phyloP scores from a whole-genome alignment of 306 rosid species.

The Casuarina cunninghamiana region DNA sequence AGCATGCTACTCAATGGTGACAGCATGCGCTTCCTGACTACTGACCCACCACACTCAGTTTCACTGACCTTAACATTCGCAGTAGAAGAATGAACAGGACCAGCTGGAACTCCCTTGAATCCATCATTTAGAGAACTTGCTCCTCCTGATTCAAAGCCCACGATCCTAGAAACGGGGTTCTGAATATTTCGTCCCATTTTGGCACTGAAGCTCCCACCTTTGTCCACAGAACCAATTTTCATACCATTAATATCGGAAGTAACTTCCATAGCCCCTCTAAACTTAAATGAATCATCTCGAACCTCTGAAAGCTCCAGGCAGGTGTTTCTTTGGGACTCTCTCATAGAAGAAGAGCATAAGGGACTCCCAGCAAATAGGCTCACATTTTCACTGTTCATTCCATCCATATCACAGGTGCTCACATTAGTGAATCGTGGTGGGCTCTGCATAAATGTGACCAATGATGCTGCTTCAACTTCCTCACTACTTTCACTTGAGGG shows the following conservation, averaged over 20 bases:
- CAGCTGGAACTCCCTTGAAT: conserved; percentile 30
- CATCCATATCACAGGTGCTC: conserved; percentile 52
- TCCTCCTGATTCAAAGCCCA: conserved; percentile 74
- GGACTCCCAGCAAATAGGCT: conserved; percentile 39
- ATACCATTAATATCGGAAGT: conserved; percentile 63
- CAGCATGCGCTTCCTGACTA: conserved; percentile 74
- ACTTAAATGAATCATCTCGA: conserved; percentile 36
- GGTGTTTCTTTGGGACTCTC: conserved; percentile 50
- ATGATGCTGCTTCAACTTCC: conserved; percentile 42
- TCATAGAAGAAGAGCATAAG: conserved; percentile 57
- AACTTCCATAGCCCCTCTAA: conserved; percentile 58
- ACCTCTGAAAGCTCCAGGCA: conserved; percentile 49
- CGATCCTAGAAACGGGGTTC: conserved; percentile 82
- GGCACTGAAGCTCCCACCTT: conserved; percentile 33
- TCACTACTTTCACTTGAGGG: conserved; percentile 57
- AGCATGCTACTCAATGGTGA: conserved; percentile 87
- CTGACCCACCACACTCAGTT: conserved; percentile 50
- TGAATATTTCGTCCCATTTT: conserved; percentile 51
- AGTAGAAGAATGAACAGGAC: conserved; percentile 38
- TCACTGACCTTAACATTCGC: conserved; percentile 38
- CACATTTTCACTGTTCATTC: conserved; percentile 37
- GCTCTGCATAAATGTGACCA: conserved; percentile 51
- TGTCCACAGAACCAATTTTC: conserved; percentile 57
- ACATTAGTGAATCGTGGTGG: conserved; percentile 56
- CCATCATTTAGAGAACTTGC: conserved; percentile 50